A percentile compares a stretch with the other conserved stretches of the same genome.
Evolutionary conservation across 2,329 filamentous ascomycete species (phyloP).

Genomic region (Fusarium tricinctum): DNA sequence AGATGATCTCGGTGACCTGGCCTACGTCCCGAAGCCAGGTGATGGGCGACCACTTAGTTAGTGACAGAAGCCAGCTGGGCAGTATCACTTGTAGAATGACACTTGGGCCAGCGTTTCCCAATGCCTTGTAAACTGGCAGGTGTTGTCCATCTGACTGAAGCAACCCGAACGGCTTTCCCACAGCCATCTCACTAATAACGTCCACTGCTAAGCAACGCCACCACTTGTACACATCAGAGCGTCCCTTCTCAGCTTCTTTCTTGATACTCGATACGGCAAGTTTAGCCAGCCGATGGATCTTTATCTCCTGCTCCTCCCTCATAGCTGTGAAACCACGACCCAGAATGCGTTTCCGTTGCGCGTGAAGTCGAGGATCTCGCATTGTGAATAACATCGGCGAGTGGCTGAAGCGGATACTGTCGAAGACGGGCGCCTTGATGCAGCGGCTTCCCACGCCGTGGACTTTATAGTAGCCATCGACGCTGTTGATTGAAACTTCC

Average conservation of each 20-base stretch:
- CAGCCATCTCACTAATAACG: constrained; percentile 15
- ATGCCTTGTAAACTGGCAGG: neutral
- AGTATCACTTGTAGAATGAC: constrained; percentile 15
- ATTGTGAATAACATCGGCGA: constrained; percentile 18
- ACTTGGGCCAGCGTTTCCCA: neutral
- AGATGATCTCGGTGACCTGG: constrained; percentile 10
- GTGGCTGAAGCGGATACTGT: constrained; percentile 19
- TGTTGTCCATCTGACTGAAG: neutral
- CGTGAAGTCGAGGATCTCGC: constrained; percentile 15
- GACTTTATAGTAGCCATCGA: constrained; percentile 22
- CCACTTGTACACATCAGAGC: constrained; percentile 23
- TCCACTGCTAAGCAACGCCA: constrained; percentile 22
- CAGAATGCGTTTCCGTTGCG: constrained; percentile 1
- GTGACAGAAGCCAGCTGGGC: neutral
- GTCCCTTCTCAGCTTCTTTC: neutral
- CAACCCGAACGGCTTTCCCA: constrained; percentile 10
- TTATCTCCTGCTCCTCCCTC: constrained; percentile 2
- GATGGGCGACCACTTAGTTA: constrained; percentile 8
- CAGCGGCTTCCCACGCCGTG: constrained; percentile 20
- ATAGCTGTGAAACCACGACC: neutral
- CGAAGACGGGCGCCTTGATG: constrained; percentile 16
- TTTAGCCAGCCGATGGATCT: neutral
- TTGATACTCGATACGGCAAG: constrained; percentile 5
- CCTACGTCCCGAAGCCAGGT: constrained; percentile 5
- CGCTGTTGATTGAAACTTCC: constrained; percentile 14